Conservation (phyloP, 2,329 filamentous ascomycete species). For the Lecanosticta acicola region DNA sequence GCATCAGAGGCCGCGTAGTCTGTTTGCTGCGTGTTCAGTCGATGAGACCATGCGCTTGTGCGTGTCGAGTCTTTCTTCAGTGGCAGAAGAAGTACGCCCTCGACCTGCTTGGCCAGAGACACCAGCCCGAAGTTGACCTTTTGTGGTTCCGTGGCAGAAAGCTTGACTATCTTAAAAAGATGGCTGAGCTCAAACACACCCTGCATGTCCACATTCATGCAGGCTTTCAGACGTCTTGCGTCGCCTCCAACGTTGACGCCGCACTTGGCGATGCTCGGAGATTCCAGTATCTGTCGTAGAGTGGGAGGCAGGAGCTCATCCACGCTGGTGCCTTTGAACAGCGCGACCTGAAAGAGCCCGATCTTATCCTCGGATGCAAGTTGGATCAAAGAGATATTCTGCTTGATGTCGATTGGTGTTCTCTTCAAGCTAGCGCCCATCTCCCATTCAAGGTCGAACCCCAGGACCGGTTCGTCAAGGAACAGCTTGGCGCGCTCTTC, state of each 20-base stretch:
- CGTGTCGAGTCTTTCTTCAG: constrained; percentile 72
- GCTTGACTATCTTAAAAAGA: constrained; percentile 70
- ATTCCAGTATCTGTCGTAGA: constrained; percentile 67
- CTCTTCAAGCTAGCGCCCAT: constrained; percentile 30
- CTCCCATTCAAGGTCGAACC: constrained; percentile 87
- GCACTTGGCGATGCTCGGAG: constrained; percentile 62
- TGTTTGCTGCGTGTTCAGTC: constrained; percentile 60
- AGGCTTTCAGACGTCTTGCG: constrained; percentile 59
- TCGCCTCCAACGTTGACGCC: constrained; percentile 71
- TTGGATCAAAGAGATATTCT: constrained; percentile 76
- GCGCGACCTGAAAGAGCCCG: constrained; percentile 73
- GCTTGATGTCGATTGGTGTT: constrained; percentile 45
- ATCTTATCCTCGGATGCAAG: constrained; percentile 71
- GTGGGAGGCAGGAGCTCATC: constrained; percentile 63
- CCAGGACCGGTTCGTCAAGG: constrained; percentile 62
- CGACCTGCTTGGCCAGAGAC: constrained; percentile 61
- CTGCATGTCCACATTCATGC: constrained; percentile 57
- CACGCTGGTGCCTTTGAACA: constrained; percentile 38
- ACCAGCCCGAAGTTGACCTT: constrained; percentile 63
- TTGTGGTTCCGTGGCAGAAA: constrained; percentile 49
- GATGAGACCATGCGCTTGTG: constrained; percentile 65
- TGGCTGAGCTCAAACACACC: constrained; percentile 79
- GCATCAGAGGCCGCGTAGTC: constrained; percentile 75
- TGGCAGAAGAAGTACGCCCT: constrained; percentile 66
- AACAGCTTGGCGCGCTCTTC: constrained; percentile 65